Percentiles rank a stretch among this genome's conserved stretches.
Evolutionary conservation across 768 basidiomycete genomes (phyloP).

Genomic region (Glaciozyma antarctica): DNA sequence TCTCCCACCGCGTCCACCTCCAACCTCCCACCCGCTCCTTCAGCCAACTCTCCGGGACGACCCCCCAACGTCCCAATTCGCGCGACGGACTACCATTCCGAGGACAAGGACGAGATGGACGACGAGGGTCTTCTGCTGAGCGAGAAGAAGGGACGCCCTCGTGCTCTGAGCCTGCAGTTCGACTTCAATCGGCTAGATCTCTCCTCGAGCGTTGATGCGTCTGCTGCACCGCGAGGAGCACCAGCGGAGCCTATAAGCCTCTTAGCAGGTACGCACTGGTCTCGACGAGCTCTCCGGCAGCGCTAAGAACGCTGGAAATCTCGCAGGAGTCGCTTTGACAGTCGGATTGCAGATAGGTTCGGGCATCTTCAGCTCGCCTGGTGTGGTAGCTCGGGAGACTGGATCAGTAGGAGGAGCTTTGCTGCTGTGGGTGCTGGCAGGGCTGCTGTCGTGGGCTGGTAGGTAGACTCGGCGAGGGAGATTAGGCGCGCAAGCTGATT

Average conservation of each 20-base stretch:
- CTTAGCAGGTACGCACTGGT: too few species aligned
- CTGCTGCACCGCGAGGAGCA: too few species aligned
- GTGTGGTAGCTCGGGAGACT: conserved; percentile 78
- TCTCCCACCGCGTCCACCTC: not conserved
- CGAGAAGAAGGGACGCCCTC: not conserved
- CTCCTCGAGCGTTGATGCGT: not conserved
- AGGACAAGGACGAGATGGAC: not conserved
- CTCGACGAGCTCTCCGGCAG: not conserved
- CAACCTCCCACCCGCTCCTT: not conserved
- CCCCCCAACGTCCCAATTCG: not conserved
- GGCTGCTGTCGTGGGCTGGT: conserved; percentile 86
- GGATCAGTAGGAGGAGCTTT: conserved; percentile 84
- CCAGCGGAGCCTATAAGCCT: too few species aligned
- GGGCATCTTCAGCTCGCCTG: conserved; percentile 39
- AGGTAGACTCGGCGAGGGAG: conserved; percentile 41
- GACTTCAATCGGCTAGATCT: not conserved
- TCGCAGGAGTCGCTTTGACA: conserved; percentile 5
- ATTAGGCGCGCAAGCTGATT: conserved; percentile 4
- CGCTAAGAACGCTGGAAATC: not conserved
- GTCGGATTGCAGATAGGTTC: conserved; percentile 28
- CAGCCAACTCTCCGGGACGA: not conserved
- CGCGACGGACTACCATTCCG: not conserved
- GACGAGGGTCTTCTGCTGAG: not conserved
- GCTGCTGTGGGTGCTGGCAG: conserved; percentile 70
- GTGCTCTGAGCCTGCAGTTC: not conserved